Base-by-base conservation (phyloP, 148 eudicot genomes). In the Fagopyrum esculentum region DNA sequence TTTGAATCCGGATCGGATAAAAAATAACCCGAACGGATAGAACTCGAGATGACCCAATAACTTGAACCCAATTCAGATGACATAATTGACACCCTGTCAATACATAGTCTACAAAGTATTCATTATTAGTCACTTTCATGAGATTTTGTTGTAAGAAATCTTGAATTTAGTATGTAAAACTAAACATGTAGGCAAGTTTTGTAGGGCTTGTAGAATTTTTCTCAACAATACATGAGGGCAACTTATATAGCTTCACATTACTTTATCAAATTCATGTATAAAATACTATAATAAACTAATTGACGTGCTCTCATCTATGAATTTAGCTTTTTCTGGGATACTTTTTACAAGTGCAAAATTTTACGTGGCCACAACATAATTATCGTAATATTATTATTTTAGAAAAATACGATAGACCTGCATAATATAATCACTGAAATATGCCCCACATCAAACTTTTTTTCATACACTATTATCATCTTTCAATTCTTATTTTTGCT, bases 161-260 rank as follows among this genome's bases (percentile, higher is more conserved):
- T 57, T 57, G 29, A 57, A 7, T 1, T 11, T 29, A 35, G 12
- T 13, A 63, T 63, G n/a, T 1, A 5, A 60, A 57, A 17, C 63
- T 57, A 22, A 63, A 66, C 71, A 66, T 66, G 71, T 13, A 35
- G 46, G 9, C 71, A 66, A 40, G 46, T 6, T 66, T 66, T 13
- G 13, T 6, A 29, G 70, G 47, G 47, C 63, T 66, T 43, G 71
- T 66, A 40, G 71, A 40, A 66, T 66, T 40, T 66, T 66, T 66
- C n/a, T 66, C 7, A 66, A 0, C 2, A 63, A 10, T 64, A 66
- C 70, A 40, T 66, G 70, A 66, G 46, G 47, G 22, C 70, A 66
- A 66, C 70, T 66, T 66, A 4, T 45, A 40, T 30, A 66, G 9
- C n/a, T 40, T 0, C 6, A 40, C 12, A 64, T 64, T 66, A 12